Base-by-base conservation (phyloP, 306 rosid genomes). In the Arachis stenosperma region DNA sequence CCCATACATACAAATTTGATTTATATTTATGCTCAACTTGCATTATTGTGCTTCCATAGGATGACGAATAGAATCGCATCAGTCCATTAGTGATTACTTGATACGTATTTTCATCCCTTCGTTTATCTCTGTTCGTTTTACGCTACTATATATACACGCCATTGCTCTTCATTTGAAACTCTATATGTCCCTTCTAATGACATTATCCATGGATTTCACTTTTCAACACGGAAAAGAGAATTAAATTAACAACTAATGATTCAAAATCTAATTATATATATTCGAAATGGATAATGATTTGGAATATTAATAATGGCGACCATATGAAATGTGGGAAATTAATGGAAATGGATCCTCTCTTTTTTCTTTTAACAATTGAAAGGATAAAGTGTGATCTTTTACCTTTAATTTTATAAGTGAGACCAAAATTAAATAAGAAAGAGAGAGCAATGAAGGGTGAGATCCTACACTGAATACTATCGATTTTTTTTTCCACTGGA, bases 11-110 rank as follows among this genome's bases (percentile, higher is more conserved):
- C 27, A 22, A 1, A 22, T 22, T 22, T 22, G 1, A 36, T 81
- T 47, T 75, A 43, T 40, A 7, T 48, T 67, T 59, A 56, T 69
- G 63, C 82, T 22, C 27, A 75, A 82, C 70, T 69, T 53, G 37
- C 37, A 33, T 33, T 33, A 33, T 33, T 33, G 75, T 60, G 36
- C 37, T 39, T 52, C 27, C 8, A 40, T 52, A 51, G 55, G 37
- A 50, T 46, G 52, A 44, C 11, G 71, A 75, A 70, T 13, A 53
- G 48, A 65, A 65, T 68, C 77, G 17, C 65, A 74, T 57, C 57
- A 13, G 17, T 14, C 56, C 51, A 33, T 53, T 61, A 14, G 3
- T 27, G 27, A 65, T 30, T 3, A n/a, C 47, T 47, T 3, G 22
- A 55, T 47, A 17, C n/a, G 7, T 65, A 47, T 67, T 2, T 50